Conservation (phyloP, 2,329 filamentous ascomycete genomes). For the Venturia asperata region DNA sequence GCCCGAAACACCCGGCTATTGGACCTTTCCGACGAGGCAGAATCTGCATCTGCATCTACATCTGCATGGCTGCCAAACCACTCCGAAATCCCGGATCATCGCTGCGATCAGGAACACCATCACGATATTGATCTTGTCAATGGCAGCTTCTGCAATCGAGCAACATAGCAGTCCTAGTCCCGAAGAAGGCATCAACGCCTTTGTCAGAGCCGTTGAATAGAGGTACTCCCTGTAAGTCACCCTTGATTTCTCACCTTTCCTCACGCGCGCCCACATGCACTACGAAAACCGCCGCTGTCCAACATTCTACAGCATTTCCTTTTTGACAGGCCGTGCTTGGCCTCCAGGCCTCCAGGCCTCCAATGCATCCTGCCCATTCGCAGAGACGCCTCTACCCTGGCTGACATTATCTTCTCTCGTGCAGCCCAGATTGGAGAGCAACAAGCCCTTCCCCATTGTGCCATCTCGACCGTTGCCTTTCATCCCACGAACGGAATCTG, state of each 20-base stretch:
- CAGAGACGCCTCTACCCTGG: not conserved
- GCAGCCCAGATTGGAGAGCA: not conserved
- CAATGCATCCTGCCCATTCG: too few relatives aligned
- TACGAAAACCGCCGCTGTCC: conserved; percentile 19
- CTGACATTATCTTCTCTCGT: not conserved
- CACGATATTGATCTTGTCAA: not conserved
- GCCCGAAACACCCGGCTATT: not conserved
- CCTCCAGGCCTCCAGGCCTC: too few relatives aligned
- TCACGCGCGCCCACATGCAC: conserved; percentile 16
- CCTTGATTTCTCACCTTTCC: conserved; percentile 9
- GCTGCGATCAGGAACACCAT: not conserved
- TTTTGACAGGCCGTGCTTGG: conserved; percentile 3
- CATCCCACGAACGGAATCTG: not conserved
- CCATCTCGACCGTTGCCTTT: not conserved
- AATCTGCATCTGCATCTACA: not conserved
- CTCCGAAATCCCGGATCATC: not conserved
- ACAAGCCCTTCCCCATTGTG: not conserved
- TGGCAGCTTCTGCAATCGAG: not conserved
- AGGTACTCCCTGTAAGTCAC: conserved; percentile 5
- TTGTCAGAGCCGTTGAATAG: conserved; percentile 8
- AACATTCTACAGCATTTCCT: conserved; percentile 12
- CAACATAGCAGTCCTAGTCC: not conserved
- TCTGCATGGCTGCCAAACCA: not conserved
- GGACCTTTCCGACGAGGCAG: not conserved
- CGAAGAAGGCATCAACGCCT: not conserved